phyloP scores from a whole-genome alignment of 192 early-diverging fungal species.

The Umbelopsis vinacea region DNA sequence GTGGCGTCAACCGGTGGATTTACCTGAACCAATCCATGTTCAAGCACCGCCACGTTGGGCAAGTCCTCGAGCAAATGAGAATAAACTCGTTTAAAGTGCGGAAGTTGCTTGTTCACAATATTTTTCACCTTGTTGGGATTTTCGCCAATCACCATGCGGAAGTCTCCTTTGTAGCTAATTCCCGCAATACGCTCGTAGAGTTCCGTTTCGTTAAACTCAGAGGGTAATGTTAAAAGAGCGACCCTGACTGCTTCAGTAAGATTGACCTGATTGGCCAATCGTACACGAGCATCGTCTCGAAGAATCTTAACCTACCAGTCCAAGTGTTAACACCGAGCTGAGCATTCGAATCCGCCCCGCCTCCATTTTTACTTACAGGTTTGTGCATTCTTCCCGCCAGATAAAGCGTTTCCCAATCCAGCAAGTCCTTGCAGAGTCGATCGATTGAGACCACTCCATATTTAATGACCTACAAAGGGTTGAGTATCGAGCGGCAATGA shows the following conservation, averaged over 20 bases:
- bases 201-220: constrained; percentile 79
- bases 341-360: no score
- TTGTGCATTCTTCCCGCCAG: constrained; percentile 97
- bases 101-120: constrained; percentile 83
- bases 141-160: constrained; percentile 91
- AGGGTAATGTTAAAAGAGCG: constrained; percentile 83
- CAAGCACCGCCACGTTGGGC: constrained; percentile 46
- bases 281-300: constrained; percentile 73
- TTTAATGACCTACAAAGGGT: constrained; percentile 70
- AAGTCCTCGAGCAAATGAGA: constrained; percentile 53
- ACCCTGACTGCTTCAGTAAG: constrained; percentile 82
- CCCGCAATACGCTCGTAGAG: constrained; percentile 82
- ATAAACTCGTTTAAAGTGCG: constrained; percentile 63
- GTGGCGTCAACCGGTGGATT: no score
- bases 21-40: constrained; percentile 33
- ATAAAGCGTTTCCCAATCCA: constrained; percentile 96
- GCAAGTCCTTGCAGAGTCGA: constrained; percentile 81
- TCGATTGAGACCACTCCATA: constrained; percentile 98
- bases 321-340: no score
- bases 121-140: constrained; percentile 96
- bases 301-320: constrained; percentile 74
- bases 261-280: constrained; percentile 83
- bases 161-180: constrained; percentile 92
- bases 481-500: not conserved
- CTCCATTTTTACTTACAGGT: constrained; percentile 83